Evolutionary conservation across 2,329 filamentous ascomycete species (phyloP).

Genomic region (Sporothrix globosa): DNA sequence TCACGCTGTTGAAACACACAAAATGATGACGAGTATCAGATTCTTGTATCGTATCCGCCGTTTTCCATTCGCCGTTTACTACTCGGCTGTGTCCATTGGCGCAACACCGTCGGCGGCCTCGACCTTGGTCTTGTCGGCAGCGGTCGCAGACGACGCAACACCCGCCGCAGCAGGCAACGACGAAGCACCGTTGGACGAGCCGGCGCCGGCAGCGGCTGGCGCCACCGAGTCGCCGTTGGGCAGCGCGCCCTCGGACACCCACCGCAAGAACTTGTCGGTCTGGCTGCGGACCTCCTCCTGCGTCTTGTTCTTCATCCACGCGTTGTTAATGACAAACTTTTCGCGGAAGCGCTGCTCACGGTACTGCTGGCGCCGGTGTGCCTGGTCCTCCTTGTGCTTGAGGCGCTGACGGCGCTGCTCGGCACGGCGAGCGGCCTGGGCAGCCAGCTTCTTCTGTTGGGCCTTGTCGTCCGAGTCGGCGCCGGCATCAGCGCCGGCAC

Average conservation of each 20-base stretch:
- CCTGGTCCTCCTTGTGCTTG: conserved; percentile 55
- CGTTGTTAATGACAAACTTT: conserved; percentile 80
- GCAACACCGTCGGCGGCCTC: background rate
- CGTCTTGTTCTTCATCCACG: conserved; percentile 78
- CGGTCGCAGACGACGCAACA: background rate
- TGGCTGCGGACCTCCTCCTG: conserved; percentile 75
- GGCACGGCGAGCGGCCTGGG: conserved; percentile 29
- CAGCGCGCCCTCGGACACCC: conserved; percentile 53
- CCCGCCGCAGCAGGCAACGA: conserved; percentile 5
- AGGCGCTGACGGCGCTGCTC: conserved; percentile 36
- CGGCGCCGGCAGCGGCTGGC: background rate
- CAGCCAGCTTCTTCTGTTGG: conserved; percentile 19
- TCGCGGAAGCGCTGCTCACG: conserved; percentile 63
- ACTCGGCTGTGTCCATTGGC: conserved; percentile 32
- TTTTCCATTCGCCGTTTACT: too few relatives aligned
- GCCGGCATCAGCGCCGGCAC: background rate
- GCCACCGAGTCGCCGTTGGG: conserved; percentile 23
- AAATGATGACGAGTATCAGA: background rate
- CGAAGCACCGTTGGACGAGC: conserved; percentile 6
- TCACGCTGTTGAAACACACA: conserved; percentile 18
- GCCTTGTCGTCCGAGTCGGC: conserved; percentile 6
- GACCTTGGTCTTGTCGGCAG: background rate
- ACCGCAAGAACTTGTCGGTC: conserved; percentile 65
- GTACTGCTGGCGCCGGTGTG: conserved; percentile 43
- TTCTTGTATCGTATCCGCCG: background rate